These are phyloP conservation scores for Microdochium trichocladiopsis DNA, from an alignment of 2,329 filamentous ascomycete genomes.

Conservation along the genomic window DNA sequence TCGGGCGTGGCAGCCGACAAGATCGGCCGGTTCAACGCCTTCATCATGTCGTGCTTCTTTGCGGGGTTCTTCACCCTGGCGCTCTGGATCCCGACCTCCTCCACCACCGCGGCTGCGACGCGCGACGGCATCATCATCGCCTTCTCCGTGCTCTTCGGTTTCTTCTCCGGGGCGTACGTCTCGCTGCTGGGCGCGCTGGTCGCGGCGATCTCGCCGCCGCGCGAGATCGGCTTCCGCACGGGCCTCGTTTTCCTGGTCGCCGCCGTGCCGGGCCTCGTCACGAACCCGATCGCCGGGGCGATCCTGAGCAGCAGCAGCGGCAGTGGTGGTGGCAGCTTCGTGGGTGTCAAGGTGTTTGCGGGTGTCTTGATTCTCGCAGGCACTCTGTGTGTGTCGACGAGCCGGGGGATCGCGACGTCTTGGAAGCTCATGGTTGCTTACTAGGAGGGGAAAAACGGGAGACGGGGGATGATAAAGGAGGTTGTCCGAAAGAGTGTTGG, in stretches of 20 bases:
- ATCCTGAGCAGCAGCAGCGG: background rate
- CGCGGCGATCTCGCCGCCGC: background rate
- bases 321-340: too few relatives aligned
- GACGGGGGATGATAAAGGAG: too few relatives aligned
- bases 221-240: background rate
- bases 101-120: background rate
- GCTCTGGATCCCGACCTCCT: background rate
- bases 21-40: background rate
- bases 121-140: background rate
- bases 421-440: background rate
- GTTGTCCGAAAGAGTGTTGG: too few relatives aligned
- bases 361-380: background rate
- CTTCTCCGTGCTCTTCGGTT: background rate
- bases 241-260: background rate
- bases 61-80: background rate
- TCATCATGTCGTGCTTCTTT: background rate
- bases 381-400: background rate
- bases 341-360: background rate
- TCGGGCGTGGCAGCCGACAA: slow-evolving; percentile 7
- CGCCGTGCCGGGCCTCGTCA: background rate
- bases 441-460: too few relatives aligned
- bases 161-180: background rate
- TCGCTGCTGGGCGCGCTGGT: background rate
- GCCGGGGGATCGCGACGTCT: background rate
- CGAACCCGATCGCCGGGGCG: background rate